Percentiles rank a stretch among this genome's conserved stretches.
These are phyloP conservation scores for Cladosporium oxysporum DNA, from an alignment of 2,329 filamentous ascomycete species.

Conservation along the genomic window DNA sequence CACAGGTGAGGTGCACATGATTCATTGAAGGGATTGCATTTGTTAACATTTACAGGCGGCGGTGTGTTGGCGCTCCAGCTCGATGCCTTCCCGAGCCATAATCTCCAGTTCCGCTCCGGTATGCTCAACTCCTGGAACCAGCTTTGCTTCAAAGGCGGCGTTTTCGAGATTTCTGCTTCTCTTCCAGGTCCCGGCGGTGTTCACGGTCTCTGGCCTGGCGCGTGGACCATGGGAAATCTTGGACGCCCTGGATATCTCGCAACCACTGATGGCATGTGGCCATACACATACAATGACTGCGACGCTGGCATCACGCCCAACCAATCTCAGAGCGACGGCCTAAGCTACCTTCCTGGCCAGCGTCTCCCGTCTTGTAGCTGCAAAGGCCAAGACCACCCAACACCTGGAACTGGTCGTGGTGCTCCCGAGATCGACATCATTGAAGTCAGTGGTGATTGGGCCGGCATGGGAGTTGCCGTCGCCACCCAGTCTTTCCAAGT, in stretches of 20 bases:
- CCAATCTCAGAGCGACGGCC: constrained; percentile 66
- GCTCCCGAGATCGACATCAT: constrained; percentile 73
- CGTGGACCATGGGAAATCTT: constrained; percentile 75
- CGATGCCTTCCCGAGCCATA: constrained; percentile 65
- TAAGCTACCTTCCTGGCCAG: constrained; percentile 70
- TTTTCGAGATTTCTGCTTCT: constrained; percentile 69
- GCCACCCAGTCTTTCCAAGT: constrained; percentile 67
- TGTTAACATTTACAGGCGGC: constrained; percentile 52
- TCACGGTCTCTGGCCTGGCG: constrained; percentile 72
- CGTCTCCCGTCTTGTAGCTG: constrained; percentile 69
- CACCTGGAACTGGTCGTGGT: constrained; percentile 63
- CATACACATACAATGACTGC: constrained; percentile 72
- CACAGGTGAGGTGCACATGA: constrained; percentile 20
- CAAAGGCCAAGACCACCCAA: constrained; percentile 64
- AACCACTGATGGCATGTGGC: constrained; percentile 73
- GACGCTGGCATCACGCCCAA: constrained; percentile 72
- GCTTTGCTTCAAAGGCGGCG: constrained; percentile 70
- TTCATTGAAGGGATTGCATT: neutral
- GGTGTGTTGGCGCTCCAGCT: constrained; percentile 66
- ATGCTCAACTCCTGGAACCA: constrained; percentile 77
- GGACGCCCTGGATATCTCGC: constrained; percentile 68
- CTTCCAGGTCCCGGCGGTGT: constrained; percentile 67
- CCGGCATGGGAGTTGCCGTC: constrained; percentile 50
- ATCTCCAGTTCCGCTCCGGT: constrained; percentile 67
- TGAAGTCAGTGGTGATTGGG: constrained; percentile 62